Evolutionary conservation across 306 rosid genomes (phyloP).

Genomic region (Lathyrus oleraceus): DNA sequence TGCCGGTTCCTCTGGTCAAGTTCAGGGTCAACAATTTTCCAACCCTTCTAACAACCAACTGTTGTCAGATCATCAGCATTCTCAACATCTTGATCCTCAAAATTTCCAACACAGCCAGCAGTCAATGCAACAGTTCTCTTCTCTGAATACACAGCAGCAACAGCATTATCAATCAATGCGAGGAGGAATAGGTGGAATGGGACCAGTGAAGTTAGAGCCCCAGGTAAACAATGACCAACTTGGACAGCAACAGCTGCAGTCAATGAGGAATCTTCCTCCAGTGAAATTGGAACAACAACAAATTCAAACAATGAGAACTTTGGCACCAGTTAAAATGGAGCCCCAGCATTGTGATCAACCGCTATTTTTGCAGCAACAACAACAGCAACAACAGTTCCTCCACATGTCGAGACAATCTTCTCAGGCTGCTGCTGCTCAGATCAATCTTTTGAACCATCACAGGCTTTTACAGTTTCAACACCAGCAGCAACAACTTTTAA

Average conservation of each 20-base stretch:
- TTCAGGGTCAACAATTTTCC: slow-evolving; percentile 79
- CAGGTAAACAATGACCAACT: slow-evolving; percentile 74
- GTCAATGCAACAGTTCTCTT: slow-evolving; percentile 85
- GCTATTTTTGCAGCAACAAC: slow-evolving; percentile 69
- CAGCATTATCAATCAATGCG: slow-evolving; percentile 81
- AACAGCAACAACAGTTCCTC: slow-evolving; percentile 64
- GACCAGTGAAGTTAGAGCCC: slow-evolving; percentile 83
- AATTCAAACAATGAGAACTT: slow-evolving; percentile 56
- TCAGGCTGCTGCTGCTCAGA: slow-evolving; percentile 90
- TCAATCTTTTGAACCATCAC: slow-evolving; percentile 80
- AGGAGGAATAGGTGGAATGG: slow-evolving; percentile 69
- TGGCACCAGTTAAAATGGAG: slow-evolving; percentile 71
- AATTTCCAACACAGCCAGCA: slow-evolving; percentile 82
- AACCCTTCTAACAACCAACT: slow-evolving; percentile 72
- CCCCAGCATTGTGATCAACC: slow-evolving; percentile 84
- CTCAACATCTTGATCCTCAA: slow-evolving; percentile 78
- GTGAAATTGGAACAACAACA: slow-evolving; percentile 88
- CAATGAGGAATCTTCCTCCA: slow-evolving; percentile 61
- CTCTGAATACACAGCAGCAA: slow-evolving; percentile 62
- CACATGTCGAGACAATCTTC: slow-evolving; percentile 87
- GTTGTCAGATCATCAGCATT: slow-evolving; percentile 74
- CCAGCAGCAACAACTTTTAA: slow-evolving; percentile 84
- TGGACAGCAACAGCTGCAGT: slow-evolving; percentile 69
- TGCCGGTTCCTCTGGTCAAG: slow-evolving; percentile 72
- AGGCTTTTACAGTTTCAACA: slow-evolving; percentile 77